These are phyloP conservation scores for Orbilia brochopaga DNA, from an alignment of 2,329 filamentous ascomycete species.

Conservation along the genomic window DNA sequence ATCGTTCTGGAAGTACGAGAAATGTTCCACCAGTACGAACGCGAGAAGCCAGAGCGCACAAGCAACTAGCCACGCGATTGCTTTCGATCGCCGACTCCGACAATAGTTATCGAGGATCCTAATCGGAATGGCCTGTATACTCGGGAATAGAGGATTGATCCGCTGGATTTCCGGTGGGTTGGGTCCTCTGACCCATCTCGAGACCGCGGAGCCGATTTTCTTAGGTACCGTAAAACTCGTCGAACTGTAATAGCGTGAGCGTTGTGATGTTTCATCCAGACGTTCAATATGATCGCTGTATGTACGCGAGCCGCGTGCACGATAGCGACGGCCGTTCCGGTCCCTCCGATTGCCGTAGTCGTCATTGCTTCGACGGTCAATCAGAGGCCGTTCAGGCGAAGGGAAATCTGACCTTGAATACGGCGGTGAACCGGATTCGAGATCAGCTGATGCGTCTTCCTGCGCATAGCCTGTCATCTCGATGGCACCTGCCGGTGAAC, in stretches of 20 bases:
- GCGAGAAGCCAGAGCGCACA: conserved; percentile 72
- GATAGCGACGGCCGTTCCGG: conserved; percentile 15
- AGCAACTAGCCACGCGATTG: conserved; percentile 67
- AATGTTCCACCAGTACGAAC: conserved; percentile 72
- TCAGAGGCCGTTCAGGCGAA: conserved; percentile 47
- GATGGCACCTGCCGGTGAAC: conserved; percentile 38
- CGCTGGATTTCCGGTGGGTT: conserved; percentile 62
- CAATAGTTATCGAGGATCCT: conserved; percentile 67
- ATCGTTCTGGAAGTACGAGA: conserved; percentile 65
- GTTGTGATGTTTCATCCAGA: conserved; percentile 35
- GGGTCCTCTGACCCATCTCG: conserved; percentile 61
- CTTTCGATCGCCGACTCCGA: conserved; percentile 37
- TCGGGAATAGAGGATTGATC: conserved; percentile 69
- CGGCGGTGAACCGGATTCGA: conserved; percentile 50
- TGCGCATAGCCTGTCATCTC: conserved; percentile 50
- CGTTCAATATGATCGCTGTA: conserved; percentile 48
- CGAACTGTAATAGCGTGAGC: conserved; percentile 48
- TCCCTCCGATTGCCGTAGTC: conserved; percentile 21
- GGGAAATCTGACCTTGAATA: conserved; percentile 52
- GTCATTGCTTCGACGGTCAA: conserved; percentile 18
- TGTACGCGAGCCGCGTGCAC: conserved; percentile 15
- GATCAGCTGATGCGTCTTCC: conserved; percentile 49
- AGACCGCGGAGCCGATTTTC: conserved; percentile 28
- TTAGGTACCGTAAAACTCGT: conserved; percentile 34
- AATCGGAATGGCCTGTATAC: conserved; percentile 71